A percentile compares a stretch with the other conserved stretches of the same genome.
Conservation (phyloP, 768 basidiomycete genomes). For the Leccinum rimulosum region DNA sequence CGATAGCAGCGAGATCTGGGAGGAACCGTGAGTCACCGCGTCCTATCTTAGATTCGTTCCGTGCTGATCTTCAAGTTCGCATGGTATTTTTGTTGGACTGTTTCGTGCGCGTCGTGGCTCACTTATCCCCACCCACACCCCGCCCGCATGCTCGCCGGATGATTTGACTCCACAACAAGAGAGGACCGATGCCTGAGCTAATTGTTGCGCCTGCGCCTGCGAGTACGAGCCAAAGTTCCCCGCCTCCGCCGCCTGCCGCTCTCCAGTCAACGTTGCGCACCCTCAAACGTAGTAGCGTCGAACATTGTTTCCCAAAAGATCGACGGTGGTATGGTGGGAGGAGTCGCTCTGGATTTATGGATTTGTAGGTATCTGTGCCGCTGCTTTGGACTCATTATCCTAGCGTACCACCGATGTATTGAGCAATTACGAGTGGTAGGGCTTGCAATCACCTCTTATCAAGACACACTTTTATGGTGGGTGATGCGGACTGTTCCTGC, state of each 20-base stretch:
- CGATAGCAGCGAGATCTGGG: constrained; percentile 45
- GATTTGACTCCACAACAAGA: constrained; percentile 42
- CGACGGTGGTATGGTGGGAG: no score
- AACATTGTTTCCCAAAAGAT: no score
- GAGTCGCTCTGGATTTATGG: no score
- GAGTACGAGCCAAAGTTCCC: constrained; percentile 35
- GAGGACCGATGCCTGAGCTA: constrained; percentile 65
- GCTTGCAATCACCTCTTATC: background rate
- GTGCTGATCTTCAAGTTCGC: constrained; percentile 5
- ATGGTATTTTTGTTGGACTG: background rate
- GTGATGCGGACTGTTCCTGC: no score
- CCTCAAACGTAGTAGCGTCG: constrained; percentile 48
- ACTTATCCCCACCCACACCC: background rate
- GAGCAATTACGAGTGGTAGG: background rate
- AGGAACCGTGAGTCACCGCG: constrained; percentile 56
- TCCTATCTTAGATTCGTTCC: background rate
- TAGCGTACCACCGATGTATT: background rate
- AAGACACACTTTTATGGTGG: no score
- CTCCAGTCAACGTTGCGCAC: constrained; percentile 66
- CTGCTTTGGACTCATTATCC: background rate
- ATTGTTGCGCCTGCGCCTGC: constrained; percentile 38
- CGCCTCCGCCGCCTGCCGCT: constrained; percentile 52
- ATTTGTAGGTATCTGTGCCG: background rate
- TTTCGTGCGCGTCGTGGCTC: background rate
- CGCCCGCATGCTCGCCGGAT: background rate